Conservation (phyloP, 331 rosid species). For the Prunus yedoensis region DNA sequence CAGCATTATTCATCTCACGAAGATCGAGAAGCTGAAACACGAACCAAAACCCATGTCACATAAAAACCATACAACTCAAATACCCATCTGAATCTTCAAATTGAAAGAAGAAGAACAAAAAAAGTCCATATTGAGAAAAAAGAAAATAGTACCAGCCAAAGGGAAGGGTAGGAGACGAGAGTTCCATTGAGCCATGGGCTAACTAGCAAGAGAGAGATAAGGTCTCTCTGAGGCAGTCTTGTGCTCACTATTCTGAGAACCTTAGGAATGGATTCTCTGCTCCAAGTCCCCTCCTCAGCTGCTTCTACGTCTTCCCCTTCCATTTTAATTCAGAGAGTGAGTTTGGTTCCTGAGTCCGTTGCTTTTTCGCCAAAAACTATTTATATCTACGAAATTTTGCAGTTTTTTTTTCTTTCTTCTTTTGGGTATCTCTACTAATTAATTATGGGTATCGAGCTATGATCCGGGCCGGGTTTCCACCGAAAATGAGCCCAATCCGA, state of each 20-base stretch:
- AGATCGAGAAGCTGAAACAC: constrained; percentile 52
- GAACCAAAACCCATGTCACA: not conserved
- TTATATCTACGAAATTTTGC: not conserved
- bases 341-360: no score
- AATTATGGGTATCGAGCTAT: not conserved
- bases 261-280: constrained; percentile 64
- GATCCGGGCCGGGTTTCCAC: no score
- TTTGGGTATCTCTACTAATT: constrained; percentile 4
- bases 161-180: constrained; percentile 53
- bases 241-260: constrained; percentile 59
- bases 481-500: no score
- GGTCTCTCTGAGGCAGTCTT: constrained; percentile 50
- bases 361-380: not conserved
- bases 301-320: constrained; percentile 23
- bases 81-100: not conserved
- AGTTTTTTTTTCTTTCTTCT: no score
- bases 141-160: constrained; percentile 55
- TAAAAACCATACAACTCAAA: no score
- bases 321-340: not conserved
- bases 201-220: constrained; percentile 57
- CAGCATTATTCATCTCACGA: constrained; percentile 66
- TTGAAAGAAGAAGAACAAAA: not conserved
- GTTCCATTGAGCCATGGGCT: constrained; percentile 63
- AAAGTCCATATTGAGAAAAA: not conserved
- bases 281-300: constrained; percentile 43